Evolutionary conservation across 176 grass and related monocot genomes (phyloP), one percentile per base, ranked within the genome.

Genomic region (Avena atlantica): DNA sequence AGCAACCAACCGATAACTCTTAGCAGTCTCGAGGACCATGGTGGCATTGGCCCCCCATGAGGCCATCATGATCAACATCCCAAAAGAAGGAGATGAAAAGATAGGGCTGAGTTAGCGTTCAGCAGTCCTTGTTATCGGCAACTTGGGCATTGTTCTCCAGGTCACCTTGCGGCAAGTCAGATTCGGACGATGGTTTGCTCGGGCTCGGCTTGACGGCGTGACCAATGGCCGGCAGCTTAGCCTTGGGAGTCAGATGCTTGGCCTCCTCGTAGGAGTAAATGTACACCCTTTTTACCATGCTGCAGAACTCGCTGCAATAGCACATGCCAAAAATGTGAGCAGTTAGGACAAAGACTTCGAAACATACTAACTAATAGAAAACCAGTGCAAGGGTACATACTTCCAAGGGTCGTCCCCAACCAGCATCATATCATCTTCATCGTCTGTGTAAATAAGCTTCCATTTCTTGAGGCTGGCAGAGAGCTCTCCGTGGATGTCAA

Each of bases 361-460:
- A 61, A 67, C 20, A 76, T 13, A 34, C 31, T 34, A 59, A 6
- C n/a, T 23, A 11, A 36, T 13, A 16, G 58, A 11, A 45, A 36
- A 55, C 29, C 12, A 45, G 4, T 24, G 19, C 64, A 85, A 31
- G 37, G 70, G 53, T 69, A 79, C 88, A 75, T 96, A 99, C 97
- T 82, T 70, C 97, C 97, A 99, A 55, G 93, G 97, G 86, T 99
- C 94, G 12, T 99, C 94, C 42, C 97, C 97, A 81, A 94, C 94
- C 65, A 91, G 81, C 97, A 99, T 99, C 85, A 96, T 92, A 79
- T 99, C 97, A 87, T 99, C 90, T 55, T 96, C 94, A n/a, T 96
- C 97, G 50, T 99, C 97, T 4, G 90, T 88, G 77, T 91, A 99
- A 50, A 96, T 79, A 44, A 94, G 89, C 53, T 93, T 77, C 97